These are phyloP conservation scores for Yamagishiella unicocca DNA, from an alignment of 139 green algal genomes.

Conservation along the genomic window DNA sequence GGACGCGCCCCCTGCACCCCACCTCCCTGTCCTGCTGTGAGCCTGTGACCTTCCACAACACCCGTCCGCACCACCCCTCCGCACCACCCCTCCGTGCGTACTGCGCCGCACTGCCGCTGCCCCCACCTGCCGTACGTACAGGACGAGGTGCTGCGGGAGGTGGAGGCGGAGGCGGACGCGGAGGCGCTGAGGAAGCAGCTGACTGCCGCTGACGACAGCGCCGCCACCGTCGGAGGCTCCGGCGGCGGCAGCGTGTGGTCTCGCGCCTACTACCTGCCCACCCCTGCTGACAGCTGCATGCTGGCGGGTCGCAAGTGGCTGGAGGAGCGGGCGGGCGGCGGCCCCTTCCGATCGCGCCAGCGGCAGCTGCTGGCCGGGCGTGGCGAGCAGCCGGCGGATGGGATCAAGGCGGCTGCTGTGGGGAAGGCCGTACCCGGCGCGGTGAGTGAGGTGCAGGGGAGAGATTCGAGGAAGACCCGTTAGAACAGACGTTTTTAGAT, in stretches of 20 bases:
- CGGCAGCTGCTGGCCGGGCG: neutral
- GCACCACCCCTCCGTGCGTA: neutral
- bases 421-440: neutral
- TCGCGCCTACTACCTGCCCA: constrained; percentile 13
- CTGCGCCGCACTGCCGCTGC: neutral
- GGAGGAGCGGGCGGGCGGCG: constrained; percentile 20
- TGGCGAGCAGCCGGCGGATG: neutral
- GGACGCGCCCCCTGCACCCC: neutral
- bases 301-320: neutral
- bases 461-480: neutral
- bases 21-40: too few species aligned
- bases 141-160: constrained; percentile 1
- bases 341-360: constrained; percentile 1
- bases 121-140: neutral
- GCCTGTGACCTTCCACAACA: too few species aligned
- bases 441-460: neutral
- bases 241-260: neutral
- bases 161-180: constrained; percentile 5
- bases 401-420: neutral
- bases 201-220: neutral
- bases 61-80: neutral
- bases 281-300: neutral
- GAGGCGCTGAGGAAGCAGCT: neutral
- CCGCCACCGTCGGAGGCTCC: neutral
- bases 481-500: too few species aligned